Percentiles rank a stretch among this genome's conserved stretches.
phyloP scores from a whole-genome alignment of 176 grass and related monocot species.

The Calamus simplicifolius region DNA sequence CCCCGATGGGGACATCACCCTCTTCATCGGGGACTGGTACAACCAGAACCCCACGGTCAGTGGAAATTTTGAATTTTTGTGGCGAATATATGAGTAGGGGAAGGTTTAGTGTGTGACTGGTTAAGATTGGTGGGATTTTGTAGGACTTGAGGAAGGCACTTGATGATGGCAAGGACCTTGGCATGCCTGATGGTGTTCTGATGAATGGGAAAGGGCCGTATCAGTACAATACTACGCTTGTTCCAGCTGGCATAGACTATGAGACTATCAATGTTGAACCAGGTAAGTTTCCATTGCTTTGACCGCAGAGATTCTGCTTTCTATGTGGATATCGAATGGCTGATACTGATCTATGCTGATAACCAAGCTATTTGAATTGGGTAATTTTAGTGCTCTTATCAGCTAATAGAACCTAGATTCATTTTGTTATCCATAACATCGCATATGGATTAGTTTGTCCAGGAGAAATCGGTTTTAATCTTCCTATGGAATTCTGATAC shows the following conservation, averaged over 20 bases:
- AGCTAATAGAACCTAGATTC: too few relatives aligned
- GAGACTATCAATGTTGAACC: slow-evolving; percentile 77
- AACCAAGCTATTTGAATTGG: too few relatives aligned
- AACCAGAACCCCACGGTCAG: slow-evolving; percentile 73
- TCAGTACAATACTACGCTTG: slow-evolving; percentile 47
- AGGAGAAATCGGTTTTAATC: too few relatives aligned
- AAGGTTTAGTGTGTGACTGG: too few relatives aligned
- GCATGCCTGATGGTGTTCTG: slow-evolving; percentile 64
- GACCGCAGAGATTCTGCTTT: neutral
- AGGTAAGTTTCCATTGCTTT: slow-evolving; percentile 25
- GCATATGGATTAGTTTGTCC: too few relatives aligned
- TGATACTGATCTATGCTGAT: too few relatives aligned
- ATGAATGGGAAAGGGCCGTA: slow-evolving; percentile 84
- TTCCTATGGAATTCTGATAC: too few relatives aligned
- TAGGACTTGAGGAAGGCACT: slow-evolving; percentile 79
- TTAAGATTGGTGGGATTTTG: neutral
- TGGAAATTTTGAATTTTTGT: too few relatives aligned
- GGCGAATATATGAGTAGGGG: too few relatives aligned
- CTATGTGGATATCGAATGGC: too few relatives aligned
- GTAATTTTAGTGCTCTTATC: too few relatives aligned
- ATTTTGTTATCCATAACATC: too few relatives aligned
- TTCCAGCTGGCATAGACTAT: slow-evolving; percentile 47
- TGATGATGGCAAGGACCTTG: slow-evolving; percentile 62
- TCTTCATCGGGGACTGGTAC: slow-evolving; percentile 93
- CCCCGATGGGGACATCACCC: slow-evolving; percentile 60